Base-by-base conservation (phyloP, 768 basidiomycete species). In the Pilatotrama ljubarskyi region DNA sequence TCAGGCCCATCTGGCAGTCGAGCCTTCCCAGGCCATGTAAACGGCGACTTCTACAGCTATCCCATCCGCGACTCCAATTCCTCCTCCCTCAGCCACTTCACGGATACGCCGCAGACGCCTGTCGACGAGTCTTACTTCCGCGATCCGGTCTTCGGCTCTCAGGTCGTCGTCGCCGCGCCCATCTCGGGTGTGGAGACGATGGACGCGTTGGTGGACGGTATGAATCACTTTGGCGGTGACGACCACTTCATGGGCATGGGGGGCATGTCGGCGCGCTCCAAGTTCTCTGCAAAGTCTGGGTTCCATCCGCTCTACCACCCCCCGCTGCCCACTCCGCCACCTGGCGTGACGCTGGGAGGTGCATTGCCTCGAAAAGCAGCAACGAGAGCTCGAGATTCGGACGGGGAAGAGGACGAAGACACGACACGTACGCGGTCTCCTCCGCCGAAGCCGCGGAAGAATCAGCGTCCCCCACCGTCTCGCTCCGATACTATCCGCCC, bases 151-250 rank as follows among this genome's bases (percentile, higher is more conserved):
- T 73, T 71, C 62, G 63, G 55, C 35, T 58, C 64, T 53, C 71
- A 56, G 78, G 86, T 87, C 24, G 70, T 90, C 25, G 91, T 93
- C 18, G 83, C 90, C 43, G 90, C 91, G 18, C 90, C 90, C 4
- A 75, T 88, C 7, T 72, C 90, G 5, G 91, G 90, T 2, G 90
- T 94, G 9, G 91, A 93, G 74, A 85, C 85, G 9, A 89, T 94
- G 86, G 92, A 94, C 70, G 92, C 92, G 13, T 73, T 94, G 53
- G 92, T 94, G 7, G 91, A 93, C 64, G 90, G 89, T 9, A 93
- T 94, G 92, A 94, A 93, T 68, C 87, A 87, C 25, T 71, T 71
- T 26, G 77, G 73, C 36, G 82, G 80, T 43, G 86, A 90, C 55
- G 80, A 85, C 62, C 72, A 84, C 54, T 77, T 82, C 62, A 77